Evolutionary conservation across 192 early-diverging fungal genomes (phyloP).

Genomic region (Coemansia sp.): DNA sequence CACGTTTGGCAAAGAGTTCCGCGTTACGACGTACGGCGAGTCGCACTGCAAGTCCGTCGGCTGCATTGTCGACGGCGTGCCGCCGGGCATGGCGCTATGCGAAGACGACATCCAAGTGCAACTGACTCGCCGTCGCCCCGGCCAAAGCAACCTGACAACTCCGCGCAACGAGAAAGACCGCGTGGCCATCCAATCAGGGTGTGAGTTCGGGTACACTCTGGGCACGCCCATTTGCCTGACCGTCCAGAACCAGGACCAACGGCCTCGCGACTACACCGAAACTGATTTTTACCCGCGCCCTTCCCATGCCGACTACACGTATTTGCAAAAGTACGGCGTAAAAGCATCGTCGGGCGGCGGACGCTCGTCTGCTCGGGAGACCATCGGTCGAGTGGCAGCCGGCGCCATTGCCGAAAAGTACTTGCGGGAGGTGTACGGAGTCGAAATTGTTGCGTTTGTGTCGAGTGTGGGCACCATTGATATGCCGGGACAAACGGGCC

Average conservation of each 20-base stretch:
- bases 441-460: slow-evolving; percentile 96
- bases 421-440: slow-evolving; percentile 70
- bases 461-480: slow-evolving; percentile 79
- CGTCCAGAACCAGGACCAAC: slow-evolving; percentile 93
- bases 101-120: slow-evolving; percentile 93
- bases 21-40: slow-evolving; percentile 95
- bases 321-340: slow-evolving; percentile 91
- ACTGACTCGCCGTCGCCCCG: slow-evolving; percentile 88
- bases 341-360: slow-evolving; percentile 96
- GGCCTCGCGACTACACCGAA: slow-evolving; percentile 94
- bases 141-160: slow-evolving; percentile 93
- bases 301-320: slow-evolving; percentile 98
- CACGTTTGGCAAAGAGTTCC: slow-evolving; percentile 80
- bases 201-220: slow-evolving; percentile 87
- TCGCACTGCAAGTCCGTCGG: slow-evolving; percentile 98
- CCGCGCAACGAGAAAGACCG: slow-evolving; percentile 96
- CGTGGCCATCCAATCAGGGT: slow-evolving; percentile 89
- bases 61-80: slow-evolving; percentile 93
- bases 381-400: slow-evolving; percentile 94
- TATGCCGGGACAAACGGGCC: slow-evolving; percentile 59
- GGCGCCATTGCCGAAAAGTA: slow-evolving; percentile 99
- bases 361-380: slow-evolving; percentile 91
- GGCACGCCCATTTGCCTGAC: slow-evolving; percentile 93
- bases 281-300: slow-evolving; percentile 95
- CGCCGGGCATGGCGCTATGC: slow-evolving; percentile 87